Evolutionary conservation across 2,329 filamentous ascomycete species (phyloP), one percentile per base, ranked within the genome.

Genomic region (Lizonia empirigonia): DNA sequence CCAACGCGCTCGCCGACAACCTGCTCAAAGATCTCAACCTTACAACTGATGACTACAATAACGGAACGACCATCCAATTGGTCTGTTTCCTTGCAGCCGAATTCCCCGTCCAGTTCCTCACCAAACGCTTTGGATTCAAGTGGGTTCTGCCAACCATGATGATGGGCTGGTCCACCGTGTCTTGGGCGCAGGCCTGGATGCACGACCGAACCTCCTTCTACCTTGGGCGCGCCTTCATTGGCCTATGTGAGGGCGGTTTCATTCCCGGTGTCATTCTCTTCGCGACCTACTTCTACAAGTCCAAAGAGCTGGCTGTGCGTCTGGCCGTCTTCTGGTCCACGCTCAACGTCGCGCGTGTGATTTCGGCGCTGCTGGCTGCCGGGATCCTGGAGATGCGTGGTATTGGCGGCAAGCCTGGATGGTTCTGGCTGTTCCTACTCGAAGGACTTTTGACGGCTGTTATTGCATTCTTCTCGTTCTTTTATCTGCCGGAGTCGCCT

Each of bases 241-340:
- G 76, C 4, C 58, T 76, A 19, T 72, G 76, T 30, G 76, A 75
- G 57, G 76, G 71, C 27, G 75, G 75, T 2, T 86, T 86, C 58
- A 85, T 86, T 39, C 82, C 83, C 0, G 83, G 84, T 48, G 82
- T 83, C 15, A 80, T 88, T 13, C 74, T 88, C 0, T 90, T 86
- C 71, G 76, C 90, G 4, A 86, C 84, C 1, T 91, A 91, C 71
- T 91, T 87, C 71, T 91, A 90, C 76, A 91, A 83, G 44, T 82
- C 82, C 2, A 80, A 80, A 37, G 88, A 91, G 68, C 77, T 91
- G 0, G 85, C 87, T 0, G 79, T 83, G 3, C 81, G 88, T 1
- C 75, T 91, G 18, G 82, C 83, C 57, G 82, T 79, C 54, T 90
- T 91, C 75, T 91, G 88, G 88, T 84, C 83, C 0, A 80, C 86